Conservation (phyloP, 1,284 basidiomycete genomes). For the Coniophora puteana region DNA sequence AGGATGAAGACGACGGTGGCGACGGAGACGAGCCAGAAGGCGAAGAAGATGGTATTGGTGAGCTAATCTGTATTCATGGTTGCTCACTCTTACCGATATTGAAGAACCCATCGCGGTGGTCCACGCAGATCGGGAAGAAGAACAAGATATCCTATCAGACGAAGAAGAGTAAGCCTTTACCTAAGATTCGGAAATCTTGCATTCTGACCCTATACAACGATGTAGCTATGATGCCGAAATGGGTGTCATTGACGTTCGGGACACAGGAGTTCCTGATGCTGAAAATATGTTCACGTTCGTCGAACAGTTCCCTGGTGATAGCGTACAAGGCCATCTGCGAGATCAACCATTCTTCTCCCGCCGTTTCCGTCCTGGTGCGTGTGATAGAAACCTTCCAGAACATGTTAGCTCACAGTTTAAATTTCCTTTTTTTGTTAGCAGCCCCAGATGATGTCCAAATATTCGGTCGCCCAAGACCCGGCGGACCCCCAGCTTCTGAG, state of each 20-base stretch:
- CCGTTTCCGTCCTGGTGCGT: conserved; percentile 50
- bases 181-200: background rate
- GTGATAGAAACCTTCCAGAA: conserved; percentile 3
- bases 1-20: conserved; percentile 52
- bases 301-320: conserved; percentile 42
- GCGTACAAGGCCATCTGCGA: conserved; percentile 28
- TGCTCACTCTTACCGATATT: conserved; percentile 12
- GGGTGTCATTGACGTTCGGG: conserved; percentile 41
- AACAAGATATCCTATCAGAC: conserved; percentile 68
- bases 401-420: conserved; percentile 3
- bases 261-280: conserved; percentile 33
- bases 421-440: conserved; percentile 15
- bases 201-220: background rate
- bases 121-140: conserved; percentile 53
- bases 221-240: conserved; percentile 47
- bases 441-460: conserved; percentile 54
- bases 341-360: conserved; percentile 51
- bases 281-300: conserved; percentile 54
- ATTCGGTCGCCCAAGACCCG: conserved; percentile 58
- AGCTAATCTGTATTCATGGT: conserved; percentile 18
- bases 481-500: conserved; percentile 49
- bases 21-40: conserved; percentile 43
- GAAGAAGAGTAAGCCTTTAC: conserved; percentile 55
- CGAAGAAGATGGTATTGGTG: conserved; percentile 34
- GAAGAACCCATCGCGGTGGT: conserved; percentile 36